These are phyloP conservation scores for Populus ilicifolia DNA, from an alignment of 345 rosid genomes.

Conservation along the genomic window DNA sequence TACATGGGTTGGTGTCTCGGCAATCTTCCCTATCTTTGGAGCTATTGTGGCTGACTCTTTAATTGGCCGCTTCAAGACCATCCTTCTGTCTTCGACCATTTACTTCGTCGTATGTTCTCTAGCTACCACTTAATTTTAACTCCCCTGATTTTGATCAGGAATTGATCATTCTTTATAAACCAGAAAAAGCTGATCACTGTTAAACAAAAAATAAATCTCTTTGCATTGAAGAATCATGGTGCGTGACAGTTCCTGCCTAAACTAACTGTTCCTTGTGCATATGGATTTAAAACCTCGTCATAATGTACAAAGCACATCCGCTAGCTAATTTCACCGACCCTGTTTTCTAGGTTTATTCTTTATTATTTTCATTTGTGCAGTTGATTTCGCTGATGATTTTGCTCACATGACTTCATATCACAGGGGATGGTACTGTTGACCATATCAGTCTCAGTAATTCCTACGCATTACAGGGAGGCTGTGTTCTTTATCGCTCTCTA, in stretches of 20 bases:
- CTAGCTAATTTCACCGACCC: neutral
- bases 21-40: slow-evolving; percentile 71
- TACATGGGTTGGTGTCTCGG: slow-evolving; percentile 74
- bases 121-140: neutral
- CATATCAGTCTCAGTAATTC: slow-evolving; percentile 55
- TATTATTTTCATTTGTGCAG: neutral
- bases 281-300: neutral
- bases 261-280: neutral
- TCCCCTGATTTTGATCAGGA: neutral
- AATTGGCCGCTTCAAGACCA: slow-evolving; percentile 86
- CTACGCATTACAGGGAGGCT: slow-evolving; percentile 29
- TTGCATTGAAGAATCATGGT: neutral
- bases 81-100: slow-evolving; percentile 54
- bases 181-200: too few species aligned
- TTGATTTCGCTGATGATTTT: neutral
- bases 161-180: too few species aligned
- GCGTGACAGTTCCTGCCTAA: neutral
- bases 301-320: neutral
- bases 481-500: slow-evolving; percentile 69
- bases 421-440: slow-evolving; percentile 77
- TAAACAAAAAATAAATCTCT: too few species aligned
- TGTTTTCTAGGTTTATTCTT: neutral
- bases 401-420: neutral
- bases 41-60: slow-evolving; percentile 75
- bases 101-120: slow-evolving; percentile 41